Evolutionary conservation across 192 early-diverging fungal genomes (phyloP), one percentile per base, ranked within the genome.

Genomic region (Gigaspora rosea): DNA sequence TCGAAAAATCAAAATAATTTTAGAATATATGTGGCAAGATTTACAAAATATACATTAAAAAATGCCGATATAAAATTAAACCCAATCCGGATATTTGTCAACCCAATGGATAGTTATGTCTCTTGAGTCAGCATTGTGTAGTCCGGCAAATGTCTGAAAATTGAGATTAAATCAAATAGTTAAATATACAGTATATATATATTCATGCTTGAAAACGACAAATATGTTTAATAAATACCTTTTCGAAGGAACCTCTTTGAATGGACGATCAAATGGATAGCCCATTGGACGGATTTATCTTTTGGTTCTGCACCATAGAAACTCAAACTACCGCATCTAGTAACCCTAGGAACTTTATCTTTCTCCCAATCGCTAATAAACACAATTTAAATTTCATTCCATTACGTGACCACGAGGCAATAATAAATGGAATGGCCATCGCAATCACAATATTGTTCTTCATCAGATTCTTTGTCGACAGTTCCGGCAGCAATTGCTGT

Each of bases 381-480:
- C 22, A 69, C 67, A 69, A 69, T 69, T 69, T 69, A 69, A 35
- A 69, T 50, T 48, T 48, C 67, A 51, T 6, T 22, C 67, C 67
- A 48, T 20, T 48, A 22, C 5, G 33, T 5, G 18, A 32, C 67
- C 48, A 50, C 48, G n/a, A 22, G 67, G 67, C 0, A 69, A 8
- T 6, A 69, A 3, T 13, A 69, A n/a, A 69, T 69, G 67, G 67
- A 51, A 69, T 27, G 67, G 67, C 67, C 67, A 69, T 50, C 67
- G 12, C 67, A 69, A 8, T 69, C 67, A 69, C 67, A 51, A 69
- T 48, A 69, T 50, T 68, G 4, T 8, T 27, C 52, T 54, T 54
- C 52, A 15, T 4, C 52, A 56, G 18, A 41, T 41, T 41, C 41
- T 41, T 41, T 56, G 12, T 68, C 66, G 0, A 27, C 11, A 5